Evolutionary conservation across 805 yeast species (phyloP).

Genomic region (Kluyveromyces aestuarii): DNA sequence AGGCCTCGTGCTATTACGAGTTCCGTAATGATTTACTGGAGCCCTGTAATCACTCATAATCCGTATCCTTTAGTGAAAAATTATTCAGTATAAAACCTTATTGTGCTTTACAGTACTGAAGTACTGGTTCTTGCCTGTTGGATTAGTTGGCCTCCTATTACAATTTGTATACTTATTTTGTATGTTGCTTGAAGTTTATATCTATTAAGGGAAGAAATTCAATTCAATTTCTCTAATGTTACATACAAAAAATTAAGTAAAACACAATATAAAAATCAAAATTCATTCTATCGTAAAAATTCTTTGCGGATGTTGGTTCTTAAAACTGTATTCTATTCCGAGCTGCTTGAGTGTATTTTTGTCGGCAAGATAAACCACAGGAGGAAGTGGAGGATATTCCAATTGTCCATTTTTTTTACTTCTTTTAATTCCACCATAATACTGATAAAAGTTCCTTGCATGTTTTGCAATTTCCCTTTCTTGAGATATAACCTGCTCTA

Average conservation of each 20-base stretch:
- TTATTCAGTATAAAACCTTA: no score
- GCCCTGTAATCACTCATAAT: slow-evolving; percentile 18
- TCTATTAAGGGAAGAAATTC: slow-evolving; percentile 5
- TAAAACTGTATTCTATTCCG: slow-evolving; percentile 12
- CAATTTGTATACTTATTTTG: no score
- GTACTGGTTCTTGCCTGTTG: background rate
- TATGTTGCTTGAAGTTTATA: slow-evolving; percentile 12
- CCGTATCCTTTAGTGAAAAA: background rate
- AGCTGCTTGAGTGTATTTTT: slow-evolving; percentile 14
- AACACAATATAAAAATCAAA: background rate
- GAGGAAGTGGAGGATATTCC: slow-evolving; percentile 31
- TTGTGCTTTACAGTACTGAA: background rate
- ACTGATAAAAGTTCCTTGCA: slow-evolving; percentile 27
- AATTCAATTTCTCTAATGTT: background rate
- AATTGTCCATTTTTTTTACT: slow-evolving; percentile 23
- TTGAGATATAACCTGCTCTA: slow-evolving; percentile 43
- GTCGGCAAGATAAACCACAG: slow-evolving; percentile 20
- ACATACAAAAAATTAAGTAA: no score
- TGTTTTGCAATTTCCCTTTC: slow-evolving; percentile 41
- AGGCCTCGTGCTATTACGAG: slow-evolving; percentile 9
- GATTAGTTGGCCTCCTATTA: no score
- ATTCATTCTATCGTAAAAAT: slow-evolving; percentile 6
- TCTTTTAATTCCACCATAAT: slow-evolving; percentile 29
- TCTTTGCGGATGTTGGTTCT: slow-evolving; percentile 4
- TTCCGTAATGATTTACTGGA: slow-evolving; percentile 11